Percentiles rank a stretch among this genome's conserved stretches.
phyloP scores from a whole-genome alignment of 768 basidiomycete genomes.

The Hericium coralloides region DNA sequence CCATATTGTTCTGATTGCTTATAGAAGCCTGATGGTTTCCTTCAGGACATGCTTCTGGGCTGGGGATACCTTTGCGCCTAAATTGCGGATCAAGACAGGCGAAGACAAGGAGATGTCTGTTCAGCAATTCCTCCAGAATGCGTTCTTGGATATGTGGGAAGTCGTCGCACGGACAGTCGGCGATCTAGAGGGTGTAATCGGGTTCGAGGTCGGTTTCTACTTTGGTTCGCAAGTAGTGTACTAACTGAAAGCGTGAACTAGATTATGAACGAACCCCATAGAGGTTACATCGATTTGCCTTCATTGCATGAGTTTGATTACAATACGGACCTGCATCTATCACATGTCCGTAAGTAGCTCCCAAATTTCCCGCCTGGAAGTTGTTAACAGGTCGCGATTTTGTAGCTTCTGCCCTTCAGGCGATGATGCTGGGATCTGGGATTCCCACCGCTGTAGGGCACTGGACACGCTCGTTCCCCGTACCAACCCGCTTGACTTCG shows the following conservation, averaged over 20 bases:
- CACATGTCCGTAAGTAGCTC: constrained; percentile 54
- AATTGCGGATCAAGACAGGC: constrained; percentile 43
- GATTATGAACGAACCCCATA: constrained; percentile 94
- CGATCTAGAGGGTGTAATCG: constrained; percentile 70
- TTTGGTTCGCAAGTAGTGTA: not conserved
- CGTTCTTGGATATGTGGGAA: constrained; percentile 74
- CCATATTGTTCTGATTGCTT: constrained; percentile 2
- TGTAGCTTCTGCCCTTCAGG: constrained; percentile 77
- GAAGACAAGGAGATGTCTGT: constrained; percentile 48
- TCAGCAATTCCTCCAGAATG: constrained; percentile 75
- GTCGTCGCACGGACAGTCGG: constrained; percentile 58
- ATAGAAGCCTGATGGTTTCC: not conserved
- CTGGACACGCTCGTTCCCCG: constrained; percentile 83
- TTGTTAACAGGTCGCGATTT: not conserved
- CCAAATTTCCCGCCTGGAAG: not conserved
- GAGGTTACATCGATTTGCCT: constrained; percentile 79
- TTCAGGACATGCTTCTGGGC: constrained; percentile 88
- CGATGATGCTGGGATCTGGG: constrained; percentile 89
- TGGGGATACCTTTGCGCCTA: constrained; percentile 79
- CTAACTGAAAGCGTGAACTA: constrained; percentile 19
- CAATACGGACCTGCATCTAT: constrained; percentile 88
- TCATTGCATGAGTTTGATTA: constrained; percentile 87
- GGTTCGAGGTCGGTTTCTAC: constrained; percentile 62
- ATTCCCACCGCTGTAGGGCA: constrained; percentile 69
- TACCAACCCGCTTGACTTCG: constrained; percentile 66